Evolutionary conservation across 768 basidiomycete species (phyloP).

Genomic region (Candolleomyces eurysporus): DNA sequence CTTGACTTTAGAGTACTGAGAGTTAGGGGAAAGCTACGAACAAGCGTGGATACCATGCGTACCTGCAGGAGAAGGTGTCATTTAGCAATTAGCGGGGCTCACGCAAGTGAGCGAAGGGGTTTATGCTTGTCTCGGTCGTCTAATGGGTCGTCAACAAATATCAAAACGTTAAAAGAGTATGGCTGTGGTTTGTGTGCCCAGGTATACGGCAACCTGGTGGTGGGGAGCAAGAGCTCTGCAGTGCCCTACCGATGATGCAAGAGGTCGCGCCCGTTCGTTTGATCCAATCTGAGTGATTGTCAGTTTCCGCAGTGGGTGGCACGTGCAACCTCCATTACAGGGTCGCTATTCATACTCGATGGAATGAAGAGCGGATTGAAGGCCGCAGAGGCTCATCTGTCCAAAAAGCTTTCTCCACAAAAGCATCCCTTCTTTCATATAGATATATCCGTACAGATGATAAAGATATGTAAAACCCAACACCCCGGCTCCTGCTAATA

Average conservation of each 20-base stretch:
- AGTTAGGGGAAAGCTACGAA: too few relatives aligned
- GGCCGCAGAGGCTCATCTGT: too few relatives aligned
- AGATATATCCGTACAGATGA: not conserved
- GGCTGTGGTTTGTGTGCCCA: not conserved
- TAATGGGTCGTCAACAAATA: not conserved
- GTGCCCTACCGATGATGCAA: not conserved
- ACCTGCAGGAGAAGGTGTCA: not conserved
- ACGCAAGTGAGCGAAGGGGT: not conserved
- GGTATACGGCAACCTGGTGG: not conserved
- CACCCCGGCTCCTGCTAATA: not conserved
- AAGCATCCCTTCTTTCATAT: slow-evolving; percentile 7
- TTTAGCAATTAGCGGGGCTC: not conserved
- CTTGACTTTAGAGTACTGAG: not conserved
- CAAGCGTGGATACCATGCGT: not conserved
- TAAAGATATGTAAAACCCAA: not conserved
- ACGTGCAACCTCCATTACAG: too few relatives aligned
- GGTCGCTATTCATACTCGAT: too few relatives aligned
- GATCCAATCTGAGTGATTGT: too few relatives aligned
- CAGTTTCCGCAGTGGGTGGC: too few relatives aligned
- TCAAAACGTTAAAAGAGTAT: not conserved
- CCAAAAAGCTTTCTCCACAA: not conserved
- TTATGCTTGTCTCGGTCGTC: not conserved
- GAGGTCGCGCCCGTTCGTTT: too few relatives aligned
- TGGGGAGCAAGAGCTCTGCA: not conserved
- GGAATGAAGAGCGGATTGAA: too few relatives aligned